These are phyloP conservation scores for Kluyveromyces aestuarii DNA, from an alignment of 805 yeast genomes.

Conservation along the genomic window DNA sequence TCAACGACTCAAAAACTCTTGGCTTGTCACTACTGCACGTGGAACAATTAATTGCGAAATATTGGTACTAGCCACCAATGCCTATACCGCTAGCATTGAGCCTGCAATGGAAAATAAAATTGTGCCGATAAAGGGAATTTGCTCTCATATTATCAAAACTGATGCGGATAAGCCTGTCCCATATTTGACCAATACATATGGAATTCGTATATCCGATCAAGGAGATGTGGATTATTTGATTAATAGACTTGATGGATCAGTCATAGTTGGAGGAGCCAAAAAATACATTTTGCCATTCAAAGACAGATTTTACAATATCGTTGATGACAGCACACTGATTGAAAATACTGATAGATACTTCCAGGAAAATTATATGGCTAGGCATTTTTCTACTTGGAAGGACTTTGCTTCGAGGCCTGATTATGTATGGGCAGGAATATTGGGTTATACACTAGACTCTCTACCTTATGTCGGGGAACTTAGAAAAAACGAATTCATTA, in stretches of 20 bases:
- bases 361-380: slow-evolving; percentile 22
- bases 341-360: slow-evolving; percentile 18
- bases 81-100: slow-evolving; percentile 15
- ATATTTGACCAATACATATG: slow-evolving; percentile 31
- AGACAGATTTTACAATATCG: slow-evolving; percentile 21
- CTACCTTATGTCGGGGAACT: slow-evolving; percentile 38
- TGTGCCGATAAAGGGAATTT: slow-evolving; percentile 30
- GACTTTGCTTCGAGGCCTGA: slow-evolving; percentile 16
- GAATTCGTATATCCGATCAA: slow-evolving; percentile 17
- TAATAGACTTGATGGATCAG: slow-evolving; percentile 32
- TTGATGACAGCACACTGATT: slow-evolving; percentile 30
- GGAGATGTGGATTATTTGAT: slow-evolving; percentile 29
- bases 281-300: slow-evolving; percentile 4
- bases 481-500: slow-evolving; percentile 27
- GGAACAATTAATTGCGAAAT: no score
- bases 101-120: slow-evolving; percentile 24
- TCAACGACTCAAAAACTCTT: no score
- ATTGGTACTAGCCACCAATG: slow-evolving; percentile 13
- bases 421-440: slow-evolving; percentile 38
- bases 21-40: no score
- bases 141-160: slow-evolving; percentile 23
- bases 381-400: slow-evolving; percentile 29
- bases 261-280: slow-evolving; percentile 30
- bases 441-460: slow-evolving; percentile 36
- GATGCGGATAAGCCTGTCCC: slow-evolving; percentile 19